Conservation (phyloP, 1,284 basidiomycete species). For the Naganishia liquefaciens region DNA sequence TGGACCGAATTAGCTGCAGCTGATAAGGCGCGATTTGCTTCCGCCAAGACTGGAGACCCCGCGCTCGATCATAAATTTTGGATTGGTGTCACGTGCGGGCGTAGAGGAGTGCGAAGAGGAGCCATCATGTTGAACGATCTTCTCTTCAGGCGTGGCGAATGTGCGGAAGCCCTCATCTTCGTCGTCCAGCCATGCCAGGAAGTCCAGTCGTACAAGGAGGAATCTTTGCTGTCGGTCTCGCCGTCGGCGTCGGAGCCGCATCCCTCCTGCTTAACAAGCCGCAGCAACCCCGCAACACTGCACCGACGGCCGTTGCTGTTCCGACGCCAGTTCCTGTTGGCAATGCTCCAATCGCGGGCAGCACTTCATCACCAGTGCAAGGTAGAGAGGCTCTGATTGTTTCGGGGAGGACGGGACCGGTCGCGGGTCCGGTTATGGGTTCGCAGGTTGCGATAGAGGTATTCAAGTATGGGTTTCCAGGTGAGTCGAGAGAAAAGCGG, state of each 20-base stretch:
- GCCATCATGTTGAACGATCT: constrained; percentile 6
- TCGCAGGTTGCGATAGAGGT: constrained; percentile 52
- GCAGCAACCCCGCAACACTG: not conserved
- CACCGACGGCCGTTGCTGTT: constrained; percentile 14
- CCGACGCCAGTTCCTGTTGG: constrained; percentile 21
- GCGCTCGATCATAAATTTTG: not conserved
- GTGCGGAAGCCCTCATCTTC: not conserved
- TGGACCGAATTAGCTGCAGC: not conserved
- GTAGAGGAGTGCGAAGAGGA: not conserved
- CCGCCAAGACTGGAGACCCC: not conserved
- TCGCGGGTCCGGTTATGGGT: constrained; percentile 36
- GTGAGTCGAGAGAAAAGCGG: constrained; percentile 51
- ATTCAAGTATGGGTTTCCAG: constrained; percentile 73
- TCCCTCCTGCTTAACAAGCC: constrained; percentile 15
- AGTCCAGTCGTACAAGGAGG: constrained; percentile 29
- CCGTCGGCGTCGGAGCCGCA: constrained; percentile 49
- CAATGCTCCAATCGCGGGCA: constrained; percentile 37
- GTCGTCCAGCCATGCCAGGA: constrained; percentile 24
- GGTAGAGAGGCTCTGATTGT: no score
- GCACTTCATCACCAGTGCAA: constrained; percentile 11
- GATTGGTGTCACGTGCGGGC: not conserved
- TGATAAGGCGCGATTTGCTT: not conserved
- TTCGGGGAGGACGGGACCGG: constrained; percentile 31
- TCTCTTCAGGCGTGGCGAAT: not conserved
- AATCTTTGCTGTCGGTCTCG: constrained; percentile 52